These are phyloP conservation scores for Dryas integrifolia DNA, from an alignment of 331 rosid genomes.

Conservation along the genomic window DNA sequence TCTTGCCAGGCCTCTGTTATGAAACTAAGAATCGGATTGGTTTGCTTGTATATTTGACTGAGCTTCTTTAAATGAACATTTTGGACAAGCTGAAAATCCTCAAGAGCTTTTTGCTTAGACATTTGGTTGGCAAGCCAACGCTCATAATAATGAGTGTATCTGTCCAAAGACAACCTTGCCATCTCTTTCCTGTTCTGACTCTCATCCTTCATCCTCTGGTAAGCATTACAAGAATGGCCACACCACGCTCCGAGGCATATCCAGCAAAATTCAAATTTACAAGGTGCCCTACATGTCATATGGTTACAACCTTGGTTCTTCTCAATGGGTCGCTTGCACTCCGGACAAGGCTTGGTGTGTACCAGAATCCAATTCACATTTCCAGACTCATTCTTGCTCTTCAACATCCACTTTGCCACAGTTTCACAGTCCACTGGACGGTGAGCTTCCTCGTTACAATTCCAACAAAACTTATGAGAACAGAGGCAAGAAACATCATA, in stretches of 20 bases:
- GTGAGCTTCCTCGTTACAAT: slow-evolving; percentile 45
- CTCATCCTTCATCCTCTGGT: slow-evolving; percentile 22
- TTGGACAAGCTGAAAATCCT: slow-evolving; percentile 56
- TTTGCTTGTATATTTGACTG: slow-evolving; percentile 49
- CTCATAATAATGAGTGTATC: slow-evolving; percentile 71
- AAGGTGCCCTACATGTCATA: slow-evolving; percentile 35
- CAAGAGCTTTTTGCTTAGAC: slow-evolving; percentile 66
- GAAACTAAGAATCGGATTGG: slow-evolving; percentile 60
- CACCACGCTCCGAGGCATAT: slow-evolving; percentile 24
- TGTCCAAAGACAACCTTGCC: slow-evolving; percentile 58
- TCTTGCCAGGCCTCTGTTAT: slow-evolving; percentile 71
- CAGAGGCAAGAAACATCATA: slow-evolving; percentile 27
- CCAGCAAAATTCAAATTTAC: slow-evolving; percentile 46
- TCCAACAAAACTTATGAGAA: slow-evolving; percentile 25
- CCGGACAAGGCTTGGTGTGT: slow-evolving; percentile 46
- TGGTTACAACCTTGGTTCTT: slow-evolving; percentile 33
- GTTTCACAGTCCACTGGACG: slow-evolving; percentile 39
- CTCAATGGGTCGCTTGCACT: slow-evolving; percentile 36
- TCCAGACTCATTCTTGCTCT: slow-evolving; percentile 16
- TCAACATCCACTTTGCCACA: slow-evolving; percentile 33
- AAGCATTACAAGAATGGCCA: slow-evolving; percentile 7
- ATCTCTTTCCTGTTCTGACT: slow-evolving; percentile 49
- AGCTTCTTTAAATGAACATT: slow-evolving; percentile 57
- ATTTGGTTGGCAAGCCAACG: slow-evolving; percentile 78
- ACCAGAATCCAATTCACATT: slow-evolving; percentile 38